These are phyloP conservation scores for Nephelium lappaceum DNA, from an alignment of 345 rosid species.

Conservation along the genomic window DNA sequence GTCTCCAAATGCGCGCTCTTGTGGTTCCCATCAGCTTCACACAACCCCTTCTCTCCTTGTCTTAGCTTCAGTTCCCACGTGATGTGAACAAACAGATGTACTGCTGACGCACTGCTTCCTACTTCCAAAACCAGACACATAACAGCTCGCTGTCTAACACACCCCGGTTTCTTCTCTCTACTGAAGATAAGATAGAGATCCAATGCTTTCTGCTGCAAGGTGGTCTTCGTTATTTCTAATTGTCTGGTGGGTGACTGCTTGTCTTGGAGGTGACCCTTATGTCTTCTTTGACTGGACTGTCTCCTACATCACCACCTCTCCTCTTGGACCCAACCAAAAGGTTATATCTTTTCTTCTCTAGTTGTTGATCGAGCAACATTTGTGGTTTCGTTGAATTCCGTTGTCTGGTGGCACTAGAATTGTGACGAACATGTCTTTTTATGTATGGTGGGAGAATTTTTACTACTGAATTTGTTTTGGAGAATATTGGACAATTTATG, in stretches of 20 bases:
- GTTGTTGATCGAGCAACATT: background rate
- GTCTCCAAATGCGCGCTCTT: too few relatives aligned
- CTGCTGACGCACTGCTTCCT: background rate
- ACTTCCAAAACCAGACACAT: slow-evolving; percentile 1
- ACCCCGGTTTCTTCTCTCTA: too few relatives aligned
- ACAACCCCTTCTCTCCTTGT: background rate
- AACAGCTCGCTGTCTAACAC: background rate
- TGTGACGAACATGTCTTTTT: too few relatives aligned
- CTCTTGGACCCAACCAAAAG: slow-evolving; percentile 77
- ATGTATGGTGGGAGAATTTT: background rate
- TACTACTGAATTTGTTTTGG: background rate
- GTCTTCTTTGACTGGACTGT: slow-evolving; percentile 87
- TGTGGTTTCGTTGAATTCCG: background rate
- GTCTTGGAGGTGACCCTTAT: slow-evolving; percentile 72
- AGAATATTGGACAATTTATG: background rate
- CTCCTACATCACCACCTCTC: slow-evolving; percentile 68
- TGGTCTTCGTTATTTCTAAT: slow-evolving; percentile 27
- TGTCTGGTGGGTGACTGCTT: slow-evolving; percentile 27
- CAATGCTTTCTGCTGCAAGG: slow-evolving; percentile 41
- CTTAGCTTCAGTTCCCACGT: slow-evolving; percentile 15
- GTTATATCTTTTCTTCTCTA: slow-evolving; percentile 25
- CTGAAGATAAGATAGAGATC: slow-evolving; percentile 33
- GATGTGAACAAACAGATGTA: background rate
- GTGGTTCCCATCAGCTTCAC: background rate
- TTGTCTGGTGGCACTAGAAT: background rate